phyloP scores from a whole-genome alignment of 2,329 filamentous ascomycete species.

The Hirsutella rhossiliensis region DNA sequence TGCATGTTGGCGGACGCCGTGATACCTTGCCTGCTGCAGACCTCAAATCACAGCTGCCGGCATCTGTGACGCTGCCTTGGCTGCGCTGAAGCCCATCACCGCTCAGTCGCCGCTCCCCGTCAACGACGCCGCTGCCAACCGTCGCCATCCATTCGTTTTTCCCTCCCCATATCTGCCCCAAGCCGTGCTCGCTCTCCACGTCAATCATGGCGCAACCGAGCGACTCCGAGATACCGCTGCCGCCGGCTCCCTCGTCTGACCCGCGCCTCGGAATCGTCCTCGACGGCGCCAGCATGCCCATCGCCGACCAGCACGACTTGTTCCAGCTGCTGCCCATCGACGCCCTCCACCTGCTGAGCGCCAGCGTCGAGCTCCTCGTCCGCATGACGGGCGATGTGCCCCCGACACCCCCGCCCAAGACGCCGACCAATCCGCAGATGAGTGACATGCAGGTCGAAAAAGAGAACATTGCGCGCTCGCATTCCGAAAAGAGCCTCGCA shows the following conservation, averaged over 20 bases:
- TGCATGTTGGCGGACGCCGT: too few relatives aligned
- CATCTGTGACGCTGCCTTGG: too few relatives aligned
- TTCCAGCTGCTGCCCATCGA: slow-evolving; percentile 60
- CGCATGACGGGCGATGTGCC: slow-evolving; percentile 66
- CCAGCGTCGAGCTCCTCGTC: slow-evolving; percentile 58
- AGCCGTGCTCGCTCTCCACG: too few relatives aligned
- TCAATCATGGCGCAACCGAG: too few relatives aligned
- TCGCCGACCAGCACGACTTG: slow-evolving; percentile 46
- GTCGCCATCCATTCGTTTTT: too few relatives aligned
- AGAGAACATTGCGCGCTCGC: slow-evolving; percentile 43
- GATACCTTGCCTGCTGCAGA: too few relatives aligned
- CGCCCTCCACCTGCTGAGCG: slow-evolving; percentile 69
- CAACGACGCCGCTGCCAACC: too few relatives aligned
- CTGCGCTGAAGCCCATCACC: too few relatives aligned
- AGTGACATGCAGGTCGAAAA: slow-evolving; percentile 51
- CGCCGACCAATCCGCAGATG: slow-evolving; percentile 54
- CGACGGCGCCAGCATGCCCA: slow-evolving; percentile 10
- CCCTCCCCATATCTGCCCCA: too few relatives aligned
- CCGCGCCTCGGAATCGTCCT: slow-evolving; percentile 16
- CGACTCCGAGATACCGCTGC: slow-evolving; percentile 12
- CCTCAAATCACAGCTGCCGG: too few relatives aligned
- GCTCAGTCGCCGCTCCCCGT: too few relatives aligned
- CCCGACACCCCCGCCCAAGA: slow-evolving; percentile 60
- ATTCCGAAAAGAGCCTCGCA: slow-evolving; percentile 41
- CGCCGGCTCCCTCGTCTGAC: slow-evolving; percentile 29